These are phyloP conservation scores for Rhododendron ferrugineum DNA, from an alignment of 148 eudicot genomes.

Conservation along the genomic window DNA sequence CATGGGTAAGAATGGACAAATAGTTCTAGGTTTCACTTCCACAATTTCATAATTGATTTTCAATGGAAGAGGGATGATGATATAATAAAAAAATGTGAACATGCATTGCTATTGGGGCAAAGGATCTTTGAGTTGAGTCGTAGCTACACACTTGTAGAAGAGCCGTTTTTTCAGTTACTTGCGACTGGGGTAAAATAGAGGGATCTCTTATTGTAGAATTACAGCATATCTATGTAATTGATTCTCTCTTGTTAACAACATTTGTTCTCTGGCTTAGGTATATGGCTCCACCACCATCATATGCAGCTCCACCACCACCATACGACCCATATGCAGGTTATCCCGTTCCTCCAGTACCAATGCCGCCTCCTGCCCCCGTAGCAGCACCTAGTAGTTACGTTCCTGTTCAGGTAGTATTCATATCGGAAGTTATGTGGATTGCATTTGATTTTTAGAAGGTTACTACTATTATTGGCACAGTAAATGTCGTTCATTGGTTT, in stretches of 20 bases:
- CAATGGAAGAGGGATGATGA: background rate
- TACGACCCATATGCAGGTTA: constrained; percentile 88
- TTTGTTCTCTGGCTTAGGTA: constrained; percentile 41
- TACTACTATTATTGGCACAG: background rate
- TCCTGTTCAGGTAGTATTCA: constrained; percentile 62
- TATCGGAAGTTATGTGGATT: background rate
- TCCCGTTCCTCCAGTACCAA: constrained; percentile 72
- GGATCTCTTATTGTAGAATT: background rate
- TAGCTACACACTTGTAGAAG: background rate
- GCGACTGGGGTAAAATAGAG: background rate
- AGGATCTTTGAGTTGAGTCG: background rate
- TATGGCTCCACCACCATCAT: constrained; percentile 81
- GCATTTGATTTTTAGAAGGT: background rate
- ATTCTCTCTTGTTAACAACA: background rate
- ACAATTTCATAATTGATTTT: background rate
- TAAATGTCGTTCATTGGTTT: too few species aligned
- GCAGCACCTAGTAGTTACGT: constrained; percentile 87
- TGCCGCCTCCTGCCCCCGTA: constrained; percentile 67
- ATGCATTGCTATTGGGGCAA: background rate
- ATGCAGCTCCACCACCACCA: constrained; percentile 59
- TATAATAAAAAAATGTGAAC: background rate
- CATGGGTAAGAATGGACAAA: constrained; percentile 51
- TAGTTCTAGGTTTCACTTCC: background rate
- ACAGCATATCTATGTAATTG: background rate
- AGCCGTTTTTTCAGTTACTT: background rate